Evolutionary conservation across 2,329 filamentous ascomycete genomes (phyloP).

Genomic region (Sporothrix brasiliensis): DNA sequence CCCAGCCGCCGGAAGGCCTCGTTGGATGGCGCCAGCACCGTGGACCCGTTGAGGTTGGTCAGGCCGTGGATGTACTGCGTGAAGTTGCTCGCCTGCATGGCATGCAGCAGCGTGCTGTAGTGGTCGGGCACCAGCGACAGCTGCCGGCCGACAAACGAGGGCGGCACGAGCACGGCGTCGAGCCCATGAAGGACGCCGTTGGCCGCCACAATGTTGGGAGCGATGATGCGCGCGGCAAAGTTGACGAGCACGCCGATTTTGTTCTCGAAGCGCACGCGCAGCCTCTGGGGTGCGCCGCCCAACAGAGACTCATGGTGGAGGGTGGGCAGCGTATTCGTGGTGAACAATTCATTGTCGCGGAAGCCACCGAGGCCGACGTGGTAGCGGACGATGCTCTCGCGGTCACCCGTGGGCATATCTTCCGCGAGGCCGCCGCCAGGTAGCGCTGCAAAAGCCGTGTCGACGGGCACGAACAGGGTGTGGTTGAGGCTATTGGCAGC

Average conservation of each 20-base stretch:
- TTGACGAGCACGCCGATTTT: constrained; percentile 70
- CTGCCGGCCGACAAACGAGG: constrained; percentile 59
- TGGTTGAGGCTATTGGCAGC: constrained; percentile 57
- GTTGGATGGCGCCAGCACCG: constrained; percentile 81
- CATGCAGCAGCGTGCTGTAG: constrained; percentile 79
- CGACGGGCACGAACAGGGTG: constrained; percentile 79
- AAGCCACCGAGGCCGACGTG: constrained; percentile 72
- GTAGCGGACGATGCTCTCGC: constrained; percentile 69
- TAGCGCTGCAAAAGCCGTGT: constrained; percentile 71
- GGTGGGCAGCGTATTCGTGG: constrained; percentile 74
- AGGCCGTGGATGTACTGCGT: constrained; percentile 61
- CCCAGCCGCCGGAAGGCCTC: constrained; percentile 77
- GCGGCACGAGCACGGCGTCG: constrained; percentile 74
- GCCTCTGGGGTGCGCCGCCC: constrained; percentile 69
- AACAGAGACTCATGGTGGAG: constrained; percentile 61
- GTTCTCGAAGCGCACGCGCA: constrained; percentile 65
- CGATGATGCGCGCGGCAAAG: constrained; percentile 72
- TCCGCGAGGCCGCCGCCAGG: constrained; percentile 47
- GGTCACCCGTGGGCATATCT: constrained; percentile 70
- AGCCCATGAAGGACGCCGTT: constrained; percentile 84
- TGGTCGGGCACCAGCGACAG: constrained; percentile 69
- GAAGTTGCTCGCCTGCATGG: constrained; percentile 73
- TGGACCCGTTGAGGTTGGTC: constrained; percentile 61
- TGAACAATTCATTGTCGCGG: constrained; percentile 66
- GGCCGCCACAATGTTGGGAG: constrained; percentile 69